Evolutionary conservation across 2,329 filamentous ascomycete genomes (phyloP), one percentile per base, ranked within the genome.

Genomic region (Pseudofabraea citricarpa): DNA sequence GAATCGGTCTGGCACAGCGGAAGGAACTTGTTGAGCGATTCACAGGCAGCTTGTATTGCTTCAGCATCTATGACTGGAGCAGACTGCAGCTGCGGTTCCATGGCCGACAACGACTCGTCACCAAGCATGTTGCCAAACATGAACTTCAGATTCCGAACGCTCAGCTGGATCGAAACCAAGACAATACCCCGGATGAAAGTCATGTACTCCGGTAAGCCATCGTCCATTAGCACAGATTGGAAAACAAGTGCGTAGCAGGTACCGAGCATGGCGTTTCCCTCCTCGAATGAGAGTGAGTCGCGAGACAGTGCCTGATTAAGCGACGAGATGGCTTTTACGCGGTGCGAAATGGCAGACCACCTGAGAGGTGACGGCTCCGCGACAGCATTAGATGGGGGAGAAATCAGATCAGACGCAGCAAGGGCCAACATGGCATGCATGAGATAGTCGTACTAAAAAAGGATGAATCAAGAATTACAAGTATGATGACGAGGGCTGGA

Each of bases 371-470:
- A 16, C 8, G 47, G 44, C 4, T 21, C 24, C 2, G 71, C 62
- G 20, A 84, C 70, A 46, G 68, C 70, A 6, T 43, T 6, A 13
- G 39, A 15, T 16, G 35, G n/a, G 18, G 29, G 4, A 3, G 22
- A 24, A n/a, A 46, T 46, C 5, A 87, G 71, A 50, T 86, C 79
- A 0, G 81, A 85, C 18, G 83, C 83, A 0, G 82, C 72, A 46
- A 85, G 73, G 8, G 81, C 82, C 1, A 85, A 71, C 46, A 87
- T 81, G 4, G 82, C 77, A 57, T 87, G 83, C 72, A 87, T 83
- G 13, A 85, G 71, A 47, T 79, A 83, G 40, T 83, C 77, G 51
- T 83, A 72, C 73, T 81, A n/a, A 15, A 12, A 7, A 15, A 15
- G 3, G 5, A 6, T n/a, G 13, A 4, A 31, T 12, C 27, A 3